Conservation (phyloP, 148 eudicot genomes). For the Dianthus caryophyllus region DNA sequence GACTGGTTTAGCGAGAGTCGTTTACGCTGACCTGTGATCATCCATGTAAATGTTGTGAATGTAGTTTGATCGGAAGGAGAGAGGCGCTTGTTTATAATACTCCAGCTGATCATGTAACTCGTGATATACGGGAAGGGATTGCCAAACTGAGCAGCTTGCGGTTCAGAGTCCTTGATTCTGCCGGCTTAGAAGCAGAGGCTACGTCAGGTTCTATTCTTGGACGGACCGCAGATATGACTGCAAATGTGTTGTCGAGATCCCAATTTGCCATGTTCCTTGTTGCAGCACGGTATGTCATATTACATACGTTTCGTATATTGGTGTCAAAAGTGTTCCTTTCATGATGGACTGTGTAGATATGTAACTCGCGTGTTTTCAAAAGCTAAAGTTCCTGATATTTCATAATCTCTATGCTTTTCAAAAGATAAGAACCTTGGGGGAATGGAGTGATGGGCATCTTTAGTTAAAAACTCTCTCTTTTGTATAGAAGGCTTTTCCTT, state of each 20-base stretch:
- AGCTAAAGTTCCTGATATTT: background rate
- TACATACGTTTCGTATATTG: background rate
- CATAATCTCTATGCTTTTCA: background rate
- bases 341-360: background rate
- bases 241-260: conserved; percentile 62
- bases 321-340: background rate
- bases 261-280: conserved; percentile 76
- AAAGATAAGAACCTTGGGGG: background rate
- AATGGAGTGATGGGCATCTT: background rate
- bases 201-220: conserved; percentile 88
- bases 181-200: conserved; percentile 96
- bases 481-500: background rate
- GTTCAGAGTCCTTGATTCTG: conserved; percentile 89
- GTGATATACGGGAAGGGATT: conserved; percentile 90
- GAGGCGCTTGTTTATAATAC: conserved; percentile 97
- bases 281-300: conserved; percentile 61
- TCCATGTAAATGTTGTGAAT: conserved; percentile 6
- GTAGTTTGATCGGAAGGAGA: conserved; percentile 82
- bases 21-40: background rate
- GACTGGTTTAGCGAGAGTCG: background rate
- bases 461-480: no score
- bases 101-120: conserved; percentile 93
- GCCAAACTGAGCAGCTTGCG: conserved; percentile 87
- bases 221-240: conserved; percentile 92
- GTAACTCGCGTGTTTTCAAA: background rate